These are phyloP conservation scores for Zhuliangozyma blackwelliae DNA, from an alignment of 1,139 yeast genomes.

Conservation along the genomic window DNA sequence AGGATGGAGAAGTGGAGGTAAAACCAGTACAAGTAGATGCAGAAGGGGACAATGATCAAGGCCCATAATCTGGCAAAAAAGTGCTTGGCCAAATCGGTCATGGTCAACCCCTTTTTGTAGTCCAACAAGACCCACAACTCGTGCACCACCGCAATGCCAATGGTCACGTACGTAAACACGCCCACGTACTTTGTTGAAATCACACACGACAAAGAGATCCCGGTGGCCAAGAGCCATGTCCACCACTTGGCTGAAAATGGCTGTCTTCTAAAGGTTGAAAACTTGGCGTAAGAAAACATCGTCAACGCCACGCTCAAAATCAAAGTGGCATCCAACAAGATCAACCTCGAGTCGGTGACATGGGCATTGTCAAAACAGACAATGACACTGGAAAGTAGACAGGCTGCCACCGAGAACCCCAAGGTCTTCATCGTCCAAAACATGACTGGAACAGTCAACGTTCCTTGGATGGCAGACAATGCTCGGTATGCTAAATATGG, in stretches of 20 bases:
- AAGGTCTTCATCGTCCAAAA: conserved; percentile 80
- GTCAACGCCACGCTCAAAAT: conserved; percentile 78
- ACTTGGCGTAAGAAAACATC: conserved; percentile 71
- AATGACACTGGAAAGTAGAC: conserved; percentile 73
- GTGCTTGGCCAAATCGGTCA: conserved; percentile 60
- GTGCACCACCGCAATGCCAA: conserved; percentile 79
- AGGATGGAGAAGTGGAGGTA: conserved; percentile 83
- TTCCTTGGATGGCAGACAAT: conserved; percentile 77
- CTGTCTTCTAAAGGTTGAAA: conserved; percentile 61
- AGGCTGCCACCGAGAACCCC: conserved; percentile 74
- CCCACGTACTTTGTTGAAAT: conserved; percentile 96
- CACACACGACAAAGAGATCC: conserved; percentile 81
- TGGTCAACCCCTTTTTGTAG: conserved; percentile 59
- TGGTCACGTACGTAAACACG: conserved; percentile 78
- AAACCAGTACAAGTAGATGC: conserved; percentile 88
- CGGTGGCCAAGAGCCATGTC: conserved; percentile 80
- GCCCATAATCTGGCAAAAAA: conserved; percentile 71
- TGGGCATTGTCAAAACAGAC: conserved; percentile 91
- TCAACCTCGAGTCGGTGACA: conserved; percentile 83
- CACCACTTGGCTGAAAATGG: conserved; percentile 80
- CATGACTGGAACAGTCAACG: conserved; percentile 76
- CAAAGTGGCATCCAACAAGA: conserved; percentile 85
- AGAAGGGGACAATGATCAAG: conserved; percentile 75
- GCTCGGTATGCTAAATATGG: conserved; percentile 89
- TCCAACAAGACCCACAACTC: conserved; percentile 90